Conservation (phyloP, 2,329 filamentous ascomycete genomes). For the Phaeoacremonium minimum region DNA sequence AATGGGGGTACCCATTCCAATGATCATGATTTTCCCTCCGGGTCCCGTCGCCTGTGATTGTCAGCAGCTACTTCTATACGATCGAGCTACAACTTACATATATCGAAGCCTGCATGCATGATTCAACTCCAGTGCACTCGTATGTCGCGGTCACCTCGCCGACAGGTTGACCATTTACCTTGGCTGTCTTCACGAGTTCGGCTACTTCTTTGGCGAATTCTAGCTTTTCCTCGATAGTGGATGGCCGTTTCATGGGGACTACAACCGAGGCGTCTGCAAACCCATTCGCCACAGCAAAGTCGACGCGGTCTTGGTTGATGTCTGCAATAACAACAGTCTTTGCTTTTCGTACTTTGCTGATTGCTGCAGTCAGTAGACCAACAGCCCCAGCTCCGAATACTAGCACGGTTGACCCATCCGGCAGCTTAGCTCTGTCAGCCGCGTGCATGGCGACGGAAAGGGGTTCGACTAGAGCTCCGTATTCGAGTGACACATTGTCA, state of each 20-base stretch:
- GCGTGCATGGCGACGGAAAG: slow-evolving; percentile 58
- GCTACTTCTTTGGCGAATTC: slow-evolving; percentile 46
- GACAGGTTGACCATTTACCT: slow-evolving; percentile 37
- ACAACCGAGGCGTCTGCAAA: slow-evolving; percentile 50
- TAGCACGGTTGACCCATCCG: slow-evolving; percentile 37
- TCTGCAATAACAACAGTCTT: slow-evolving; percentile 48
- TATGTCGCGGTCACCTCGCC: slow-evolving; percentile 65
- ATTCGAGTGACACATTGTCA: slow-evolving; percentile 37
- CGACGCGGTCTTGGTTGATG: slow-evolving; percentile 50
- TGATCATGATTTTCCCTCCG: slow-evolving; percentile 65
- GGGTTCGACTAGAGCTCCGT: slow-evolving; percentile 56
- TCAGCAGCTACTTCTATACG: neutral
- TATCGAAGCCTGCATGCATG: slow-evolving; percentile 70
- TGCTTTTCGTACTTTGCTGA: slow-evolving; percentile 44
- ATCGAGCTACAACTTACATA: slow-evolving; percentile 43
- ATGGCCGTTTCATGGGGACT: slow-evolving; percentile 42
- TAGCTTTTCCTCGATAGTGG: slow-evolving; percentile 49
- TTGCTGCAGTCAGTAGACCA: slow-evolving; percentile 55
- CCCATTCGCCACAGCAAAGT: slow-evolving; percentile 51
- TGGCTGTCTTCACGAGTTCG: slow-evolving; percentile 30
- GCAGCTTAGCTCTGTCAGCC: slow-evolving; percentile 36
- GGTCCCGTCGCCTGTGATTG: slow-evolving; percentile 49
- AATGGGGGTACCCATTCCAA: slow-evolving; percentile 69
- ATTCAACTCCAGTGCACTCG: slow-evolving; percentile 76
- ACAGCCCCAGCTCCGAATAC: slow-evolving; percentile 60